Evolutionary conservation across 139 green algal genomes (phyloP), one percentile per base, ranked within the genome.

Genomic region (Astrephomene gubernaculifera): DNA sequence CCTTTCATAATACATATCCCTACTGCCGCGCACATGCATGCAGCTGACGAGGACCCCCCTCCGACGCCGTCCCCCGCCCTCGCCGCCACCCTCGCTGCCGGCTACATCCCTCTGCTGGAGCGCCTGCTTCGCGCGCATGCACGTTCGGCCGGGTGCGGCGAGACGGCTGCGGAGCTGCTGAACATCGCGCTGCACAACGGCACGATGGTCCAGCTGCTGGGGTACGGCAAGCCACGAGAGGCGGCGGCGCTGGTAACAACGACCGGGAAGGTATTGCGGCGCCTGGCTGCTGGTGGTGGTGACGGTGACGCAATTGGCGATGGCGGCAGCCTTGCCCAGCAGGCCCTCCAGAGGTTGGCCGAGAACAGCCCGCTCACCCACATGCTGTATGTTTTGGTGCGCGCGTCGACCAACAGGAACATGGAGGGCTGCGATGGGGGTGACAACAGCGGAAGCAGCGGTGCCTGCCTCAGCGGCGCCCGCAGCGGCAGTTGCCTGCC

Each of bases 171-270:
- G 49, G 12, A 57, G 14, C 17, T 57, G 49, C 17, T 57, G 49
- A 17, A 57, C 14, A 57, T 17, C 49, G 14, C 17, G 49, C 14
- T 25, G 49, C 17, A 12, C 45, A 52, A 35, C 35, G 35, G 35
- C 10, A 45, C 19, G 2, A 4, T 78, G 43, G 70, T 27, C 27
- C 24, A 0, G 10, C 44, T 61, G 44, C 44, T 78, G 43, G 70
- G 43, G 24, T 78, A 78, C 70, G 70, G 70, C 70, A 44, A 78
- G 44, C 70, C 70, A 2, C 31, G 70, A 2, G 27, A 78, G 43
- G 70, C 31, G 25, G 41, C 43, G 3, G 19, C 70, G 25, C 41
- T 61, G 25, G 29, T 78, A 29, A 29, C 43, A 27, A 78, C 41
- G 21, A 7, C 7, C 2, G 70, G 35, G 6, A 61, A 78, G 70